Conservation (phyloP, 768 basidiomycete genomes). For the Thelephora aurantiotincta region DNA sequence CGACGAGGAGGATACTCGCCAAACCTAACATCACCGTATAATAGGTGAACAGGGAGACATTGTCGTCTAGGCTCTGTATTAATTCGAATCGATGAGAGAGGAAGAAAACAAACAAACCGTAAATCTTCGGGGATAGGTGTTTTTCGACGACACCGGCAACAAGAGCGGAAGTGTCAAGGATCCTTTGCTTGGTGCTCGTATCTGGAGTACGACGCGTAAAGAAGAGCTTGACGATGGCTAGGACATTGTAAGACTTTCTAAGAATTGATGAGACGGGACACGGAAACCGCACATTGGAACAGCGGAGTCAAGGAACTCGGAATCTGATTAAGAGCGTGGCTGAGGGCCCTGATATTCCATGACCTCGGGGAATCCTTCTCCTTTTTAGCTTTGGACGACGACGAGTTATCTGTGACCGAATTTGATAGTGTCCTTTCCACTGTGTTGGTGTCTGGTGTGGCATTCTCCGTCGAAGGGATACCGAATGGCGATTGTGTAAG, state of each 20-base stretch:
- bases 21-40: constrained; percentile 41
- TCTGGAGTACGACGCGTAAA: constrained; percentile 71
- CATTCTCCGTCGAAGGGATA: no score
- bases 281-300: constrained; percentile 53
- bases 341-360: constrained; percentile 61
- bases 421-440: no score
- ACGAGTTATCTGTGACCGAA: background rate
- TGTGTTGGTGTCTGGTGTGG: no score
- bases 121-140: constrained; percentile 42
- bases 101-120: constrained; percentile 28
- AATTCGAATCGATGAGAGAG: background rate
- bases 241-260: background rate
- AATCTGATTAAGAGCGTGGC: constrained; percentile 67
- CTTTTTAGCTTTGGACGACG: constrained; percentile 12
- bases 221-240: constrained; percentile 81
- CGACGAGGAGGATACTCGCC: constrained; percentile 37
- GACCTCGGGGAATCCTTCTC: constrained; percentile 35
- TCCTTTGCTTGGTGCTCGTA: constrained; percentile 60
- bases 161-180: constrained; percentile 48
- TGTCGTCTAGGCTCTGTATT: constrained; percentile 20
- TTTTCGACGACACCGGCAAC: constrained; percentile 62
- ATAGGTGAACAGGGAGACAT: constrained; percentile 31
- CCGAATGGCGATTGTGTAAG: no score
- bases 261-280: background rate
- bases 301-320: constrained; percentile 68